Percentiles rank a stretch among this genome's conserved stretches.
Evolutionary conservation across 805 yeast species (phyloP).

Genomic region (Grigorovia yakushimaensis): DNA sequence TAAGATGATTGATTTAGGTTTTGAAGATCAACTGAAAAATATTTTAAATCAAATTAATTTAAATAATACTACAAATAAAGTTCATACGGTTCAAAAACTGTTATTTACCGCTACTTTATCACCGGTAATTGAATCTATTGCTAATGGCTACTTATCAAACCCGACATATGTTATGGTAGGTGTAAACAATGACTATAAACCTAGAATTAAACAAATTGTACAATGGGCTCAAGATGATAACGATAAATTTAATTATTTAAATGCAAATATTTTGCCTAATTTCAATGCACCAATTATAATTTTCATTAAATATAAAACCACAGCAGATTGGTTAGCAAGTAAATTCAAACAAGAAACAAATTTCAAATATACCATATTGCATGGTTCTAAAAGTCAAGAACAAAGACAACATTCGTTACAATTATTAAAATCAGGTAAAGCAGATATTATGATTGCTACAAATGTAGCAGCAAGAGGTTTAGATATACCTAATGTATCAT

Average conservation of each 20-base stretch:
- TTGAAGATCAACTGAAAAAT: slow-evolving; percentile 65
- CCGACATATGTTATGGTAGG: slow-evolving; percentile 67
- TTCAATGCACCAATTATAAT: slow-evolving; percentile 57
- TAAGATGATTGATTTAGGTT: slow-evolving; percentile 91
- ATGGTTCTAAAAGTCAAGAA: slow-evolving; percentile 80
- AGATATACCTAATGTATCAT: slow-evolving; percentile 77
- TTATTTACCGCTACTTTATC: slow-evolving; percentile 97
- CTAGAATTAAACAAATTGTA: slow-evolving; percentile 54
- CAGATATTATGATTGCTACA: slow-evolving; percentile 72
- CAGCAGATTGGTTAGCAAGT: slow-evolving; percentile 59
- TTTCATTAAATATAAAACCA: slow-evolving; percentile 68
- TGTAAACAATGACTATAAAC: slow-evolving; percentile 48
- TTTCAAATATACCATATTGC: slow-evolving; percentile 52
- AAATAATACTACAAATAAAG: slow-evolving; percentile 32
- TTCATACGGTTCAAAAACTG: slow-evolving; percentile 58
- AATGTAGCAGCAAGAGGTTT: slow-evolving; percentile 96
- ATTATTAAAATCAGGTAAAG: slow-evolving; percentile 44
- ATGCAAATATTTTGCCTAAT: slow-evolving; percentile 7
- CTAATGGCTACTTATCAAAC: slow-evolving; percentile 47
- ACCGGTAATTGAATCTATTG: slow-evolving; percentile 54
- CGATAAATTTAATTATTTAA: slow-evolving; percentile 32
- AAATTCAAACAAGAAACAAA: slow-evolving; percentile 37
- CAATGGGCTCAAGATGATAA: slow-evolving; percentile 40
- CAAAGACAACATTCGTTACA: slow-evolving; percentile 72
- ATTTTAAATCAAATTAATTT: slow-evolving; percentile 36